Evolutionary conservation across 768 basidiomycete genomes (phyloP).

Genomic region (Phanerochaete carnosa): DNA sequence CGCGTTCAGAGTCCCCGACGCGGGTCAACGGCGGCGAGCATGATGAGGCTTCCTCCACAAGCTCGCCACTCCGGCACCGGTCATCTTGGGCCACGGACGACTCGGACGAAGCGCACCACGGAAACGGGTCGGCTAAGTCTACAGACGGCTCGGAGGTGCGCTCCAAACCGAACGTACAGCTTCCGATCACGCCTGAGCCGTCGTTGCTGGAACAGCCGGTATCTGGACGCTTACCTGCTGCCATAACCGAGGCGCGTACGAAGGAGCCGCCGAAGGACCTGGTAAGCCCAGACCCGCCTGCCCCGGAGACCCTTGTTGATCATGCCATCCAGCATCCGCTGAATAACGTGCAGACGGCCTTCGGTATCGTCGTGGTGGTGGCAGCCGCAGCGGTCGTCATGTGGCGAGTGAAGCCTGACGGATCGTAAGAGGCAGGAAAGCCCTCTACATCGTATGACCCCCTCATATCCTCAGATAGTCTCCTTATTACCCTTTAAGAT

Average conservation of each 20-base stretch:
- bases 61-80: constrained; percentile 14
- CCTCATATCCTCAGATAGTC: background rate
- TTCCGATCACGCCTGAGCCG: constrained; percentile 27
- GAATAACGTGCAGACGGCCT: constrained; percentile 42
- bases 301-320: background rate
- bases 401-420: constrained; percentile 60
- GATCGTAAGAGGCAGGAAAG: constrained; percentile 5
- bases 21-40: constrained; percentile 5
- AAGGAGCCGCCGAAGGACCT: constrained; percentile 19
- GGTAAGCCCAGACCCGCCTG: constrained; percentile 15
- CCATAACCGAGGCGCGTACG: constrained; percentile 19
- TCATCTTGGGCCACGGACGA: constrained; percentile 25
- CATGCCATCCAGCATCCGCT: constrained; percentile 21
- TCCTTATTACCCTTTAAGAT: background rate
- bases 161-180: constrained; percentile 16
- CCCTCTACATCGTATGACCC: background rate
- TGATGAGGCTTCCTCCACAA: constrained; percentile 7
- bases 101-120: constrained; percentile 21
- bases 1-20: constrained; percentile 27
- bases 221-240: constrained; percentile 15
- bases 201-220: constrained; percentile 26
- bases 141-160: constrained; percentile 11
- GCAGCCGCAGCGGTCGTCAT: constrained; percentile 71
- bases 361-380: constrained; percentile 63
- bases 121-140: constrained; percentile 11